Evolutionary conservation across 768 basidiomycete genomes (phyloP).

Genomic region (Russula sp.): DNA sequence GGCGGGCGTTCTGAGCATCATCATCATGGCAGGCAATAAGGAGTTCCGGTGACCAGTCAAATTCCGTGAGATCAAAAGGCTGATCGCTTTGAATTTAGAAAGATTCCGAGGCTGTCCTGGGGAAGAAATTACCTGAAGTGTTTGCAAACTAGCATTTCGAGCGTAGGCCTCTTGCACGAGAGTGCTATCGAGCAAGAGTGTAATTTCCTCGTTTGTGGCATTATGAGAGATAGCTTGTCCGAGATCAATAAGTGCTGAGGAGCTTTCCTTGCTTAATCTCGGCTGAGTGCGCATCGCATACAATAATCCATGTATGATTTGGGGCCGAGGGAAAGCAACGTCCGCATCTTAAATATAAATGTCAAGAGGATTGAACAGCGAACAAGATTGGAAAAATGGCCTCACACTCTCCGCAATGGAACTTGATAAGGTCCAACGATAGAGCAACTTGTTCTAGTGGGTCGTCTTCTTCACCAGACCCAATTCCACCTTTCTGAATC

Average conservation of each 20-base stretch:
- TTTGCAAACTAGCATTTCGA: conserved; percentile 83
- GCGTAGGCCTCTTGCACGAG: conserved; percentile 84
- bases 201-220: conserved; percentile 56
- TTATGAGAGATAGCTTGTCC: conserved; percentile 70
- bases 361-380: conserved; percentile 3
- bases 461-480: conserved; percentile 61
- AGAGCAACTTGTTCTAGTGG: conserved; percentile 78
- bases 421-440: conserved; percentile 59
- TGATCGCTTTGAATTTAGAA: conserved; percentile 29
- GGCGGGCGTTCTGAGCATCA: conserved; percentile 79
- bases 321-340: conserved; percentile 63
- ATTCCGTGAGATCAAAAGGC: conserved; percentile 91
- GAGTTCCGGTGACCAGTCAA: conserved; percentile 87
- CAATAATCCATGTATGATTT: conserved; percentile 63
- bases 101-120: neutral
- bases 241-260: conserved; percentile 72
- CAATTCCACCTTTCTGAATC: conserved; percentile 61
- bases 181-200: conserved; percentile 63
- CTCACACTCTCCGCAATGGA: conserved; percentile 71
- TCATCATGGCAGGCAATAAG: conserved; percentile 88
- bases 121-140: conserved; percentile 59
- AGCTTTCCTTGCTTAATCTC: conserved; percentile 75
- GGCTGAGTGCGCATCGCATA: conserved; percentile 73
- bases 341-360: conserved; percentile 51
- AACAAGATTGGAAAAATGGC: conserved; percentile 14